Percentiles rank a stretch among this genome's conserved stretches.
Conservation (phyloP, 2,329 filamentous ascomycete species). For the Ascosphaera acerosa region DNA sequence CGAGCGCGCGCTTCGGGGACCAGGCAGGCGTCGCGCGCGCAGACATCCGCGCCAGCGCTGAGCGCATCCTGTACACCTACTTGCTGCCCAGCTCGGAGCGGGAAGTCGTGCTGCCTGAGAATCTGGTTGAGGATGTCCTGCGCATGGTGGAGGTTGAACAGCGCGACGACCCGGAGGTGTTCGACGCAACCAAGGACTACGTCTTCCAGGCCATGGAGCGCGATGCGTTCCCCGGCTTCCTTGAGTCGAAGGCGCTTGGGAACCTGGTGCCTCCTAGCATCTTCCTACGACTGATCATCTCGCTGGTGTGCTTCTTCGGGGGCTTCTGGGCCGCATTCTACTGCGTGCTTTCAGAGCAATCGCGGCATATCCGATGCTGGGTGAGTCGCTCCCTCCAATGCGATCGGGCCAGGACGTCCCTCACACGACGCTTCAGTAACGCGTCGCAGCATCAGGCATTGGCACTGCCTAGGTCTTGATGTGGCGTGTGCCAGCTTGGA, state of each 20-base stretch:
- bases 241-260: conserved; percentile 81
- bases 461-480: too few relatives aligned
- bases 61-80: conserved; percentile 98
- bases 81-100: conserved; percentile 84
- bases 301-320: conserved; percentile 64
- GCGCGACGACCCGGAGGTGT: conserved; percentile 88
- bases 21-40: conserved; percentile 72
- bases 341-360: conserved; percentile 69
- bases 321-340: conserved; percentile 88
- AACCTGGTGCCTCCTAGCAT: conserved; percentile 85
- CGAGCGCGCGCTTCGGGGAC: conserved; percentile 26
- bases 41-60: conserved; percentile 77
- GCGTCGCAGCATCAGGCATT: too few relatives aligned
- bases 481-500: too few relatives aligned
- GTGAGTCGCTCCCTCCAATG: too few relatives aligned
- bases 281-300: conserved; percentile 61
- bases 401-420: too few relatives aligned
- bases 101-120: conserved; percentile 78
- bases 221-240: conserved; percentile 93
- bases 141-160: conserved; percentile 71
- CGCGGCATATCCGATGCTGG: conserved; percentile 54
- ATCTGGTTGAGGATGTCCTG: conserved; percentile 67
- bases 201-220: conserved; percentile 99
- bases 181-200: conserved; percentile 94
- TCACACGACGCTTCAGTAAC: too few relatives aligned